These are phyloP conservation scores for Fusarium agapanthi DNA, from an alignment of 2,329 filamentous ascomycete genomes.

Conservation along the genomic window DNA sequence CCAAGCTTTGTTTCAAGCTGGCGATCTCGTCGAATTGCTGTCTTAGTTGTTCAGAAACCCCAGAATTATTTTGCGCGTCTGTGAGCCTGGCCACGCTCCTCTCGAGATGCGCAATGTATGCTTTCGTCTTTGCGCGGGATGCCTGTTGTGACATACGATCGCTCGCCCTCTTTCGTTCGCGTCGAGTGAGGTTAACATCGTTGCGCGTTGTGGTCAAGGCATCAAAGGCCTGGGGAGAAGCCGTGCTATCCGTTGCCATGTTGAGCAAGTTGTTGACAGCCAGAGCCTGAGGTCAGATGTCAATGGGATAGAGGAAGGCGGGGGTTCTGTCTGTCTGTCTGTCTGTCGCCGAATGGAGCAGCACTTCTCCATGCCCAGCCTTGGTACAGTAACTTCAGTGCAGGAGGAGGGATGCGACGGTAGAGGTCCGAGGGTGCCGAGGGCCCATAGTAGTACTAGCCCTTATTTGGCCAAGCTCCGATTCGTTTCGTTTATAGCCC, in stretches of 20 bases:
- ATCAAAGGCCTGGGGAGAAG: rapidly evolving
- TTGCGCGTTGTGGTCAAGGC: neutral
- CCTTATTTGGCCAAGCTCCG: neutral
- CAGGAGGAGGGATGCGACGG: neutral
- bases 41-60: neutral
- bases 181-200: rapidly evolving
- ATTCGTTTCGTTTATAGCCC: neutral
- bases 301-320: rapidly evolving
- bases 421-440: neutral
- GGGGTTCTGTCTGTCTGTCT: neutral
- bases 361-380: neutral
- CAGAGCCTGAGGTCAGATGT: no score
- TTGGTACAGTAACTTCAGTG: no score
- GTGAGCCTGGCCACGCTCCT: neutral
- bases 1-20: neutral
- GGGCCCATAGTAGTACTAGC: neutral
- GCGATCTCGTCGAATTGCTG: neutral
- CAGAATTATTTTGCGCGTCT: neutral
- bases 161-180: neutral
- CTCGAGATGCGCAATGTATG: neutral
- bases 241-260: neutral
- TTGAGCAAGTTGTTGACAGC: rapidly evolving
- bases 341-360: neutral
- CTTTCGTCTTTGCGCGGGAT: neutral
- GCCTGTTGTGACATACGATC: neutral